Base-by-base conservation (phyloP, 2,329 filamentous ascomycete genomes). In the Pseudogymnoascus sp. region DNA sequence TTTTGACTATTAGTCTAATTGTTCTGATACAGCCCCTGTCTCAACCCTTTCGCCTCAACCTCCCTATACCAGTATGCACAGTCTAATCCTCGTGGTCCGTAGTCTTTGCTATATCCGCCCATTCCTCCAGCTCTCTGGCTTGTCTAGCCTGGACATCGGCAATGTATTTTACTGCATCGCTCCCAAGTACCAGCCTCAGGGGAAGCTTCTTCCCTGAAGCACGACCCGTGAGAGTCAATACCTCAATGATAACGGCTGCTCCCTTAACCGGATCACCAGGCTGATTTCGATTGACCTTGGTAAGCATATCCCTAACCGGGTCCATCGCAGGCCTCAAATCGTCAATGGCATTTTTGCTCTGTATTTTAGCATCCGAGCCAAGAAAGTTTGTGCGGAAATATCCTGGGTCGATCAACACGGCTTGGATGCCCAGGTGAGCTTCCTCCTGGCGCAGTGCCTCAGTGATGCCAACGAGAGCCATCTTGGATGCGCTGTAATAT, bases 331-430 rank as follows among this genome's bases (percentile, higher is more conserved):
- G 16, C 29, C 37, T 59, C 31, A 60, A 43, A 14, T 64, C 65
- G 12, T 63, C 62, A 14, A 65, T 60, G 6, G 26, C 35, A 3
- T 45, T 65, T 29, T 63, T 52, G 10, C 45, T 45, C 41, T 38
- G 19, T 19, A 61, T 49, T 10, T 55, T 55, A 2, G 59, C 33
- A 16, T 45, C 38, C 7, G 41, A 33, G n/a, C 64, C 64, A 4
- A 81, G 69, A 63, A 81, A 80, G n/a, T 76, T 76, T 7, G 80
- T 81, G 3, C 79, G 73, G 66, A 81, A 82, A 60, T 77, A 78
- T 1, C 80, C 80, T 1, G 79, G 80, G 65, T 82, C 79, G 31
- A 81, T 73, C 16, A 79, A 71, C 3, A 77, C 74, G 14, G 77
- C 77, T 11, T 69, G 61, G 62, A 83, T 78, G 12, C 74, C 75